A percentile compares a stretch with the other conserved stretches of the same genome.
These are phyloP conservation scores for Mycena crocata DNA, from an alignment of 768 basidiomycete genomes.

Conservation along the genomic window DNA sequence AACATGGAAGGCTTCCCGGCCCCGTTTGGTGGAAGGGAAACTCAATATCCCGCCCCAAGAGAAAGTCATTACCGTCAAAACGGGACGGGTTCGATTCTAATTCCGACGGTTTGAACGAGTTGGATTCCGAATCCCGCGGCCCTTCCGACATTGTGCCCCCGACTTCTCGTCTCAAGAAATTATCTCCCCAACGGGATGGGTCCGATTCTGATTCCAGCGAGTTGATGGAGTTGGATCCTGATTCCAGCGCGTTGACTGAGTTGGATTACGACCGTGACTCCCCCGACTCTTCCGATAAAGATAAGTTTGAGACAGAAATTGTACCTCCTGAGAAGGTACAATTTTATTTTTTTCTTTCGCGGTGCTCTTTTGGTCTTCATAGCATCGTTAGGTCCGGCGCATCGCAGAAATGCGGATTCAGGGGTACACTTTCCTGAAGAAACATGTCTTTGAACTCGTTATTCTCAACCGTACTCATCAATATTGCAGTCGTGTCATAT, in stretches of 20 bases:
- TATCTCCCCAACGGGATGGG: not conserved
- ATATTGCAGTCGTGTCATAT: not conserved
- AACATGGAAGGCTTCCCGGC: no score
- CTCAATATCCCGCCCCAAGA: no score
- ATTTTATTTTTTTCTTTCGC: no score
- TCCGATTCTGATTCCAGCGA: not conserved
- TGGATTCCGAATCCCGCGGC: not conserved
- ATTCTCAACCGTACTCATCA: not conserved
- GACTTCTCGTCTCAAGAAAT: not conserved
- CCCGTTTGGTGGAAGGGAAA: no score
- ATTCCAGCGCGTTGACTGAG: not conserved
- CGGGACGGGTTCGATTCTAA: no score
- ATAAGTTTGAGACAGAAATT: no score
- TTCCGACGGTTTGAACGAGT: no score
- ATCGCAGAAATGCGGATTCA: not conserved
- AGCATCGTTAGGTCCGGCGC: not conserved
- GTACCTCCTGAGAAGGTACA: no score
- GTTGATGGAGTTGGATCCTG: not conserved
- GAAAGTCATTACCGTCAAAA: no score
- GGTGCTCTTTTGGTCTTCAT: no score
- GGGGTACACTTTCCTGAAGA: not conserved
- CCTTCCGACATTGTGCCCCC: not conserved
- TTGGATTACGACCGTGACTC: no score
- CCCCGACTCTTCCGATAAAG: no score
- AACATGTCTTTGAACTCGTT: not conserved